Base-by-base conservation (phyloP, 2,329 filamentous ascomycete genomes). In the Lasiodiplodia hormozganensis region DNA sequence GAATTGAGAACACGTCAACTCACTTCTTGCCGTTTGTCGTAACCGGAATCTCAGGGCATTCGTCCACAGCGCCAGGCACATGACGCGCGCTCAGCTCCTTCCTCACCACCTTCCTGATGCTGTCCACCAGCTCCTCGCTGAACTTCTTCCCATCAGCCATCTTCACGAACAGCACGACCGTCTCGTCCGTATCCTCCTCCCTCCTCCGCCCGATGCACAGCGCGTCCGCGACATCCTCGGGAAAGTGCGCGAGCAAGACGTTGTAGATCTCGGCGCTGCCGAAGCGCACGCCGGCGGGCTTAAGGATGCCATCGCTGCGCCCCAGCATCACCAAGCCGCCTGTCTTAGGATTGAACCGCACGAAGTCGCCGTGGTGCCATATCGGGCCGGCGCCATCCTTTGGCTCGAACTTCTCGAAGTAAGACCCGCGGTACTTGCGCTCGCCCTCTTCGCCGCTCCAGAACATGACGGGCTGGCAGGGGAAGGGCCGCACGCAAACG, bases 191-290 rank as follows among this genome's bases (percentile, higher is more conserved):
- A 75, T 97, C 94, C 3, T 85, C 84, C 65, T 88, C 86, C 65
- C 88, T 81, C 68, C 94, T 84, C 2, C 93, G 86, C 0, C 96
- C 95, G 43, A 98, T 89, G 75, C 95, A 98, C 2, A 98, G 85
- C 0, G 93, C 92, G 74, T 99, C 95, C 69, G 93, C 90, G 21
- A 98, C 84, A 68, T 95, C 87, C 12, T 85, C 82, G 0, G 89
- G 87, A 74, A 97, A 97, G 80, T 94, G 91, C 72, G 92, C 89
- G 1, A 96, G 87, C 34, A 98, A 82, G n/a, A 97, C 85, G 77
- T 97, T 97, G 81, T 98, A 98, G 23, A 99, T 97, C 83, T 99
- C 96, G 0, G 95, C 94, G 38, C 90, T 94, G 4, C 95, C 95
- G 76, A 99, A 98, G 0, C 95, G 86, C 21, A 99, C 93, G 2